Conservation (phyloP, 2,329 filamentous ascomycete genomes). For the Ascochyta koolunga region DNA sequence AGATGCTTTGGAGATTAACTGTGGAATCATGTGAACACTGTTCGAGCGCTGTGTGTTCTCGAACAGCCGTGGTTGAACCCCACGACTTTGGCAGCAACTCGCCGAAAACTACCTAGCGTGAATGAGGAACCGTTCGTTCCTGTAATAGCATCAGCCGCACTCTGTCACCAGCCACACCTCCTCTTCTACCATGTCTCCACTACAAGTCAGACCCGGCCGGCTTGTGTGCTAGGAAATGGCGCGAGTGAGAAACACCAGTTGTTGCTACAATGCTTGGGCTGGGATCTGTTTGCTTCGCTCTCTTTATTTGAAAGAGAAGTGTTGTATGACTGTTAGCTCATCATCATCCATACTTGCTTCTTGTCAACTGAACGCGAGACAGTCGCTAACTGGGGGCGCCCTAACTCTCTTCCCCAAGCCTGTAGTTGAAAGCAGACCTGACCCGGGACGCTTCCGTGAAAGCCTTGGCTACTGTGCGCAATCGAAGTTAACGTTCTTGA, state of each 20-base stretch:
- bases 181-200: slow-evolving; percentile 5
- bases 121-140: slow-evolving; percentile 6
- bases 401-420: slow-evolving; percentile 8
- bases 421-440: slow-evolving; percentile 1
- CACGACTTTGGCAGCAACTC: background rate
- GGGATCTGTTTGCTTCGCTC: background rate
- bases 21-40: too few species aligned
- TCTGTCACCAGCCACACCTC: slow-evolving; percentile 11
- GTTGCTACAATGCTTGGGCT: slow-evolving; percentile 3
- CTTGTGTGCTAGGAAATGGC: background rate
- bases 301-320: slow-evolving; percentile 10
- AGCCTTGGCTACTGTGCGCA: slow-evolving; percentile 5
- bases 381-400: slow-evolving; percentile 17
- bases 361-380: too few species aligned
- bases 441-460: slow-evolving; percentile 8
- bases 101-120: slow-evolving; percentile 4
- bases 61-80: background rate
- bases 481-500: slow-evolving; percentile 10
- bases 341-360: background rate
- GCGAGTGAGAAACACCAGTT: slow-evolving; percentile 2
- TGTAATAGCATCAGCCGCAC: slow-evolving; percentile 3
- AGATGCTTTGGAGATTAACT: too few species aligned
- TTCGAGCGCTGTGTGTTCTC: too few species aligned
- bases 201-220: background rate
- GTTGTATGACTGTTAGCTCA: slow-evolving; percentile 9